Evolutionary conservation across 495 filamentous ascomycete species (phyloP), one percentile per base, ranked within the genome.

Genomic region (Xylaria acuta): DNA sequence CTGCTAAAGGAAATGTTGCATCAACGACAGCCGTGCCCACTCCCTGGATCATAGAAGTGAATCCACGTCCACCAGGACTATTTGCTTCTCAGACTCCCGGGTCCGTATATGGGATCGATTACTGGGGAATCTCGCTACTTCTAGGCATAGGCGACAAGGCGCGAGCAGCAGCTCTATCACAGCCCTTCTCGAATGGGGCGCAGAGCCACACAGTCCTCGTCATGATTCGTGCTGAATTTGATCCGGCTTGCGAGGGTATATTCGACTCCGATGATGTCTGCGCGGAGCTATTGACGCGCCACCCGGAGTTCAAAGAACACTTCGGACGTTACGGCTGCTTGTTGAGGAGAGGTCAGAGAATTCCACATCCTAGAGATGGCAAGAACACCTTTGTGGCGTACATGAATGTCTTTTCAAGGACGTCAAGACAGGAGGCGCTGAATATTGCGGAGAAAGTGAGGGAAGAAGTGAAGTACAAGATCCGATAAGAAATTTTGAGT

Each of bases 61-160:
- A 84, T 72, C 74, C 80, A 20, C 79, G 82, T 1, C 81, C 82
- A 1, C 80, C 77, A 0, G 82, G 81, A 9, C 58, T 77, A n/a
- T 75, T 72, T 32, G 79, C 67, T 11, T 75, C 79, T 12, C 67
- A 74, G 2, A 78, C 77, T n/a, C 65, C 78, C n/a, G 71, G 75
- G 22, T 71, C 71, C 7, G 80, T 82, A 6, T 84, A 85, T 66
- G 83, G 84, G 18, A 76, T 86, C 32, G 83, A 84, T 47, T 84
- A 83, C 67, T 82, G 76, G 64, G 82, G 64, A 9, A 71, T 82
- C 11, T 74, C 72, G 22, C 62, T 84, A 3, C 66, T 81, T 25
- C 32, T 81, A 6, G 78, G 79, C 1, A 20, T 78, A 25, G 70
- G 69, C 5, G 82, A 84, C 32, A 75, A 75, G 64, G 71, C 56